These are phyloP conservation scores for Paramyrothecium sp. DNA, from an alignment of 2,329 filamentous ascomycete species.

Conservation along the genomic window DNA sequence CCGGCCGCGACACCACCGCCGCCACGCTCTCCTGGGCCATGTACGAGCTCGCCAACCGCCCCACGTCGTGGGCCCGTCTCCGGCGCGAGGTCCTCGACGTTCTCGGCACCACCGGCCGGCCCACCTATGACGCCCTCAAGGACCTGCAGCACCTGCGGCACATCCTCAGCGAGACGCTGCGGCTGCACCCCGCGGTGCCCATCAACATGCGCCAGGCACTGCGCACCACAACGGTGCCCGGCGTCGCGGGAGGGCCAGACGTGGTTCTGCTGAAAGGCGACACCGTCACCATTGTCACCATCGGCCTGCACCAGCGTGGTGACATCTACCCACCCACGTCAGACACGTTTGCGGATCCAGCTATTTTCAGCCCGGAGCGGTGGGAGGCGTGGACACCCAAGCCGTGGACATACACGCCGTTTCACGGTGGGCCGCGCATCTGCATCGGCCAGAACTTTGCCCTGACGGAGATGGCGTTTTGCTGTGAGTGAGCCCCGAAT, in stretches of 20 bases:
- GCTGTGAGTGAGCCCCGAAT: neutral
- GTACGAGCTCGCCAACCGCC: slow-evolving; percentile 76
- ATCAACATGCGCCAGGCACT: slow-evolving; percentile 67
- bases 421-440: slow-evolving; percentile 72
- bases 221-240: slow-evolving; percentile 72
- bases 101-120: slow-evolving; percentile 61
- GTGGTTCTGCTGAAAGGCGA: slow-evolving; percentile 66
- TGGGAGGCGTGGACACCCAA: slow-evolving; percentile 64
- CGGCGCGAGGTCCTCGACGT: slow-evolving; percentile 67
- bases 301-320: slow-evolving; percentile 69
- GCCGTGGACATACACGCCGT: slow-evolving; percentile 71
- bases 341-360: slow-evolving; percentile 43
- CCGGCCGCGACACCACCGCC: slow-evolving; percentile 85
- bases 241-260: slow-evolving; percentile 66
- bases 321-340: slow-evolving; percentile 58
- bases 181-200: slow-evolving; percentile 75
- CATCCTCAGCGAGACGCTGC: slow-evolving; percentile 73
- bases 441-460: slow-evolving; percentile 82
- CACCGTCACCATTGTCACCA: slow-evolving; percentile 63
- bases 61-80: slow-evolving; percentile 64
- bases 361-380: slow-evolving; percentile 62
- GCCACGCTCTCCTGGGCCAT: slow-evolving; percentile 77
- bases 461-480: slow-evolving; percentile 62
- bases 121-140: slow-evolving; percentile 80
- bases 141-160: slow-evolving; percentile 79